Percentiles rank a stretch among this genome's conserved stretches.
phyloP scores from a whole-genome alignment of 2,329 filamentous ascomycete genomes.

The Botryotinia globosa region DNA sequence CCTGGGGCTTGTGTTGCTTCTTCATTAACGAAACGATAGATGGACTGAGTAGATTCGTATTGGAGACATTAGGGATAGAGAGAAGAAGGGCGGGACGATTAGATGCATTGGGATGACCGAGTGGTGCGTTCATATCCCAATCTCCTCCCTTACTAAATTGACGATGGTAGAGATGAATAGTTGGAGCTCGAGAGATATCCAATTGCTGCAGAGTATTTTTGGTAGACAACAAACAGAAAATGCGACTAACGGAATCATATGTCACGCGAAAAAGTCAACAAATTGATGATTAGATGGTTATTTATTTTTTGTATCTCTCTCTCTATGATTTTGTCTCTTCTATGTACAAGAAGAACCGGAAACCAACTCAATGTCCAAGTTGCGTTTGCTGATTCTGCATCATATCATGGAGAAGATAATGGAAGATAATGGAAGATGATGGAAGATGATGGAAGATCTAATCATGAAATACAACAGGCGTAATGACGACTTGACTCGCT shows the following conservation, averaged over 20 bases:
- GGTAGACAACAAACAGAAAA: not conserved
- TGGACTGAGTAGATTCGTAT: no score
- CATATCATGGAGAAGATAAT: not conserved
- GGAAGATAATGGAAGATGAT: no score
- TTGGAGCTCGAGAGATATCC: accelerated
- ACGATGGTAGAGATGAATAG: not conserved
- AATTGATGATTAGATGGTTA: not conserved
- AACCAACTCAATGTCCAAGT: not conserved
- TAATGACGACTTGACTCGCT: not conserved
- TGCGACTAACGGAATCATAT: not conserved
- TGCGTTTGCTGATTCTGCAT: not conserved
- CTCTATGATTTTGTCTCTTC: not conserved
- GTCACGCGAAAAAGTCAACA: not conserved
- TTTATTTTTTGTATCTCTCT: not conserved
- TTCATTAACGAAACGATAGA: no score
- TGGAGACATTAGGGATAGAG: not conserved
- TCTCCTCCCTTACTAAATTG: not conserved
- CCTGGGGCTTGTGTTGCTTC: no score
- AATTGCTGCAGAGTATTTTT: not conserved
- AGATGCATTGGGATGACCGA: no score
- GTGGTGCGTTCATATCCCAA: accelerated
- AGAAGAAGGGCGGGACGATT: no score
- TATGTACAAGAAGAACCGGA: not conserved
- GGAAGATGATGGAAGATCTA: not conserved
- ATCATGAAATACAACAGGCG: not conserved